Percentiles rank a stretch among this genome's conserved stretches.
Conservation (phyloP, 2,329 filamentous ascomycete genomes). For the Chaetomium sp. region DNA sequence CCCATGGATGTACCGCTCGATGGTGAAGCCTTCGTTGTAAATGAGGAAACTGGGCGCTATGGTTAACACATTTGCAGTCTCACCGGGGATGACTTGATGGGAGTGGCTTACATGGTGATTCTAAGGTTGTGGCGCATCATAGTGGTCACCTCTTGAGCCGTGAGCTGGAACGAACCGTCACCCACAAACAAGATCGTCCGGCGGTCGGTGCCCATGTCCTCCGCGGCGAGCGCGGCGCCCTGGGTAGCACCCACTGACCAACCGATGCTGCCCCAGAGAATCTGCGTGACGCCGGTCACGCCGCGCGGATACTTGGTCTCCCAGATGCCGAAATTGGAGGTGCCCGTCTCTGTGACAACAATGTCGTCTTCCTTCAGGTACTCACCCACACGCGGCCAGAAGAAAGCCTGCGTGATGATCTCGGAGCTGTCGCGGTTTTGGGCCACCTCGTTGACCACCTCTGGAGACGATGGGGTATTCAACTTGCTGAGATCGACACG, state of each 20-base stretch:
- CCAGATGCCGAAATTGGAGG: slow-evolving; percentile 82
- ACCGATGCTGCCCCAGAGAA: slow-evolving; percentile 63
- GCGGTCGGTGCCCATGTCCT: slow-evolving; percentile 52
- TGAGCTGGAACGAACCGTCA: slow-evolving; percentile 81
- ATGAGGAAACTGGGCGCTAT: slow-evolving; percentile 58
- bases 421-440: slow-evolving; percentile 34
- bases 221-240: slow-evolving; percentile 66
- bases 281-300: slow-evolving; percentile 77
- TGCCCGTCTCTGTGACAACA: slow-evolving; percentile 81
- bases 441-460: slow-evolving; percentile 45
- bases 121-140: slow-evolving; percentile 71
- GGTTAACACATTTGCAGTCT: not conserved
- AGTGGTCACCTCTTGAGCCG: slow-evolving; percentile 75
- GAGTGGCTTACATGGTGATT: slow-evolving; percentile 59
- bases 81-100: not conserved
- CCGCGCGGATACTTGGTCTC: slow-evolving; percentile 70
- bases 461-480: slow-evolving; percentile 43
- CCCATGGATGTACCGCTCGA: slow-evolving; percentile 83
- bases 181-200: slow-evolving; percentile 83
- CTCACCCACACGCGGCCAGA: slow-evolving; percentile 71
- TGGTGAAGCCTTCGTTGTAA: slow-evolving; percentile 84
- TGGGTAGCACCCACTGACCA: slow-evolving; percentile 55
- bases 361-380: slow-evolving; percentile 64
- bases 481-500: slow-evolving; percentile 53
- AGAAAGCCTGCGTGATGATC: slow-evolving; percentile 61